phyloP scores from a whole-genome alignment of 2,329 filamentous ascomycete genomes.

The Ophiostoma sp. region DNA sequence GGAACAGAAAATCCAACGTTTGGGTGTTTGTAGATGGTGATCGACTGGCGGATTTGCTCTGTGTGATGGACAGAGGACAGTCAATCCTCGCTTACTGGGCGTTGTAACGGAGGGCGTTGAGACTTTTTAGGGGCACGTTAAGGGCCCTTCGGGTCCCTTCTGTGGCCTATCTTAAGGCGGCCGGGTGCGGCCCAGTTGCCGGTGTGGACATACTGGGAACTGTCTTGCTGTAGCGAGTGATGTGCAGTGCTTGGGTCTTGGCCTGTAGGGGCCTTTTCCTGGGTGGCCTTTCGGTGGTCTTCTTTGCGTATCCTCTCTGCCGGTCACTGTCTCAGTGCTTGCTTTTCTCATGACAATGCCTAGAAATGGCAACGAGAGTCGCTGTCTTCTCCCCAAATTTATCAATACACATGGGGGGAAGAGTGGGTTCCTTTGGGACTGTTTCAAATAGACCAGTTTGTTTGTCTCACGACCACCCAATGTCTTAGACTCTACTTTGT shows the following conservation, averaged over 20 bases:
- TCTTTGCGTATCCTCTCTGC: not conserved
- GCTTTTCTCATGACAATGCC: not conserved
- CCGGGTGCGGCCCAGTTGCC: not conserved
- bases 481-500: not conserved
- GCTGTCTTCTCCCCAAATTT: not conserved
- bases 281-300: not conserved
- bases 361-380: not conserved
- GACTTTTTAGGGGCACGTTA: not conserved
- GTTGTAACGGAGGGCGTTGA: not conserved
- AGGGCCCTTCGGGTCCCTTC: not conserved
- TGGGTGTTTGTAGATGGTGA: conserved; percentile 1
- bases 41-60: conserved; percentile 5
- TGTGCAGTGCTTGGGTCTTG: not conserved
- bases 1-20: not conserved
- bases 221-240: not conserved
- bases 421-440: not conserved
- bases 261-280: not conserved
- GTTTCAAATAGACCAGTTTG: not conserved
- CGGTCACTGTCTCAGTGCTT: conserved; percentile 12
- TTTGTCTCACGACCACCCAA: not conserved
- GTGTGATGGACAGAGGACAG: not conserved
- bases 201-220: not conserved
- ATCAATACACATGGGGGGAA: conserved; percentile 1
- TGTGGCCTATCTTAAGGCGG: not conserved
- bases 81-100: not conserved